Percentiles rank a stretch among this genome's conserved stretches.
Evolutionary conservation across 2,329 filamentous ascomycete genomes (phyloP).

Genomic region (Colletotrichum sp.): DNA sequence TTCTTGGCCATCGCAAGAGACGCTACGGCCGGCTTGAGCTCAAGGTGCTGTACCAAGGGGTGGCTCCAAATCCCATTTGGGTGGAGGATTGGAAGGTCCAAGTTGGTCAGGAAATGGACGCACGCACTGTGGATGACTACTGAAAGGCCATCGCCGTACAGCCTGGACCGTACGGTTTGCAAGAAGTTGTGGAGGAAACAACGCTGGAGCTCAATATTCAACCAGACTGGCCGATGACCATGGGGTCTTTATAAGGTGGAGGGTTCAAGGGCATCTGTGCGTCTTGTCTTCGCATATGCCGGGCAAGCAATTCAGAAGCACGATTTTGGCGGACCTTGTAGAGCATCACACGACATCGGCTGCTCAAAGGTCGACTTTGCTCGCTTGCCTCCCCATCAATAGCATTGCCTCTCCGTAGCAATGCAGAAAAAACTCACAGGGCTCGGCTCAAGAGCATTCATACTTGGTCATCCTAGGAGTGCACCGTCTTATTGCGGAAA

Average conservation of each 20-base stretch:
- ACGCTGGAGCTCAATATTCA: not conserved
- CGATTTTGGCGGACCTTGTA: not conserved
- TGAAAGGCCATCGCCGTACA: not conserved
- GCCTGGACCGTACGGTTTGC: not conserved
- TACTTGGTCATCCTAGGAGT: not conserved
- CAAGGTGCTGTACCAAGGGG: not conserved
- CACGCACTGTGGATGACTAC: not conserved
- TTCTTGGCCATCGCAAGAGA: not conserved
- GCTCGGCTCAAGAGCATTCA: not conserved
- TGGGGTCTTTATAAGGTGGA: not conserved
- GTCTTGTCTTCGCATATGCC: not conserved
- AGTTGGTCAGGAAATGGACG: not conserved
- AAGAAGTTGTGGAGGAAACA: not conserved
- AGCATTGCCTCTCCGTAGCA: not conserved
- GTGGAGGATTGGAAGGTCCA: not conserved
- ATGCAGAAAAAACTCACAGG: not conserved
- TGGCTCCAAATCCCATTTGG: not conserved
- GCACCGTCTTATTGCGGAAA: not conserved
- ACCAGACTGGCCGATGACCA: not conserved
- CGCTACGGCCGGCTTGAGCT: not conserved
- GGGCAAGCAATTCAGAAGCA: not conserved
- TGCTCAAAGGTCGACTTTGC: not conserved
- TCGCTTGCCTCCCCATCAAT: not conserved
- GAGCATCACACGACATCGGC: not conserved
- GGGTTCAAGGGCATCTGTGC: not conserved